Evolutionary conservation across 2,329 filamentous ascomycete species (phyloP).

Genomic region (Apiospora marii): DNA sequence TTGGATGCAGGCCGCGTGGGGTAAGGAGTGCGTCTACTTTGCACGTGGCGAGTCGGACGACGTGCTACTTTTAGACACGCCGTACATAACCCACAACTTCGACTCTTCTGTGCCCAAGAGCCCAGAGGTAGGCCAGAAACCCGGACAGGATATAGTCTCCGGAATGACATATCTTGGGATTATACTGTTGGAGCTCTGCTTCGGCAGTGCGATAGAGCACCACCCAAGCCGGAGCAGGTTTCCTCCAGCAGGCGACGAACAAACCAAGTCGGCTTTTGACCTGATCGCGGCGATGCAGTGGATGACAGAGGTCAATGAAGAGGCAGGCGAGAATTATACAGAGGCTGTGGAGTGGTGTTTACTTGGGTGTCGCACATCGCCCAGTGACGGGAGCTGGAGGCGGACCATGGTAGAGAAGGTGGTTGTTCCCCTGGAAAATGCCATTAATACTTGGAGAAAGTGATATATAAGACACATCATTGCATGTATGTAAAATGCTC

Average conservation of each 20-base stretch:
- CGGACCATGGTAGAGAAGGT: background rate
- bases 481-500: too few relatives aligned
- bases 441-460: background rate
- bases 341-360: slow-evolving; percentile 9
- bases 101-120: background rate
- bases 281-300: background rate
- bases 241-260: background rate
- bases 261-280: background rate
- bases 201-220: background rate
- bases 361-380: background rate
- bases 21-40: background rate
- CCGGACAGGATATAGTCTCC: background rate
- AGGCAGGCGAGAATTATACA: background rate
- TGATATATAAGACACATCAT: background rate
- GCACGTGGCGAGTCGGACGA: background rate
- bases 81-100: too few relatives aligned
- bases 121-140: background rate
- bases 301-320: background rate
- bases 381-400: background rate
- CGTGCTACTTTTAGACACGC: too few relatives aligned
- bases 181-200: background rate
- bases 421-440: background rate
- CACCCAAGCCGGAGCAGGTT: background rate
- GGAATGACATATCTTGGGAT: background rate
- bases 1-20: background rate